Conservation (phyloP, 1,139 yeast species). For the Pichia sp. region DNA sequence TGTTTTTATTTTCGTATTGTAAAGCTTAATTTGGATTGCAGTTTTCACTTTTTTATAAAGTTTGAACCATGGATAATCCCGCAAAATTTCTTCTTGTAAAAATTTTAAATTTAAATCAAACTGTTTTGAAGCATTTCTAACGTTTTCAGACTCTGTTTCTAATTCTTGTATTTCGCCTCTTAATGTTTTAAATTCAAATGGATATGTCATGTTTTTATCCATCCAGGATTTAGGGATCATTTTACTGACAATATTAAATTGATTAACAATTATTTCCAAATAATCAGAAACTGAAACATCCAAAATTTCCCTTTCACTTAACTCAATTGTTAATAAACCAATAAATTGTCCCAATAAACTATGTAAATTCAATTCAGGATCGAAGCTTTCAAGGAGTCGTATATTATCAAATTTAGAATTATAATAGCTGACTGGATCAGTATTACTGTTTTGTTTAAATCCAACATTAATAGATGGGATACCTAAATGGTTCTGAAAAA, state of each 20-base stretch:
- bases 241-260: conserved; percentile 26
- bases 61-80: conserved; percentile 70
- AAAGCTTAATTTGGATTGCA: conserved; percentile 50
- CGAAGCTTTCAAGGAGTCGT: conserved; percentile 51
- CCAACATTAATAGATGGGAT: conserved; percentile 42
- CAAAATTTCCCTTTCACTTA: conserved; percentile 51
- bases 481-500: conserved; percentile 46
- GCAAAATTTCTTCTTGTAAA: conserved; percentile 43
- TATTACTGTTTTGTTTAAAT: conserved; percentile 29
- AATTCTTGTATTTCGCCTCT: conserved; percentile 8
- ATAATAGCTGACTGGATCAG: conserved; percentile 44
- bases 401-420: conserved; percentile 58
- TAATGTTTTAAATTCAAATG: conserved; percentile 7
- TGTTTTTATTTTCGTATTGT: conserved; percentile 47
- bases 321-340: conserved; percentile 47
- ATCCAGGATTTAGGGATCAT: conserved; percentile 34
- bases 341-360: conserved; percentile 52
- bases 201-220: conserved; percentile 14
- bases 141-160: background rate
- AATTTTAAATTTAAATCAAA: conserved; percentile 25
- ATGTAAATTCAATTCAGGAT: conserved; percentile 49
- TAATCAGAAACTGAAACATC: conserved; percentile 36
- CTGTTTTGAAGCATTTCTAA: conserved; percentile 10
- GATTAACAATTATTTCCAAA: conserved; percentile 25
- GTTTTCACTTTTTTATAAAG: conserved; percentile 50